phyloP scores from a whole-genome alignment of 2,329 filamentous ascomycete genomes.

The Aspergillus niger region DNA sequence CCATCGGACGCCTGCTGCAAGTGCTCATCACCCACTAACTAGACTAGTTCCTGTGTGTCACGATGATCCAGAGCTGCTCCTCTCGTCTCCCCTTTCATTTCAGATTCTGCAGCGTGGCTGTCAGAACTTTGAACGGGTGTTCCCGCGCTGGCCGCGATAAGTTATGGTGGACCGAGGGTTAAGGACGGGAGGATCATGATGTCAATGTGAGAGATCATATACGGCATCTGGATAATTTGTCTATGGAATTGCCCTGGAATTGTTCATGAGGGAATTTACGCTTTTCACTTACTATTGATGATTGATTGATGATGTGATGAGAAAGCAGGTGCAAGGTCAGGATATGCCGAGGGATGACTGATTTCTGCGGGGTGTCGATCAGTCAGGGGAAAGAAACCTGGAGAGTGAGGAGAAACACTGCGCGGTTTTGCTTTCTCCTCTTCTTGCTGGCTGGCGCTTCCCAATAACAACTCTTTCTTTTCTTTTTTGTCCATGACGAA shows the following conservation, averaged over 20 bases:
- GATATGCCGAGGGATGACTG: not conserved
- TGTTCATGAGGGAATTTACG: not conserved
- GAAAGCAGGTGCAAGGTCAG: not conserved
- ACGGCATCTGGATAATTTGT: not conserved
- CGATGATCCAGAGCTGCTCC: not conserved
- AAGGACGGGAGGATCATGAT: not conserved
- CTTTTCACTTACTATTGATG: too few species aligned
- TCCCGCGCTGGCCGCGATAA: constrained; percentile 9
- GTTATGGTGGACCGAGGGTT: too few species aligned
- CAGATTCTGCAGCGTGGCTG: constrained; percentile 1
- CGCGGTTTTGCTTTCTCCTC: not conserved
- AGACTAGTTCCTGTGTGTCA: not conserved
- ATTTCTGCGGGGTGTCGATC: constrained; percentile 10
- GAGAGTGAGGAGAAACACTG: not conserved
- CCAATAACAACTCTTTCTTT: too few species aligned
- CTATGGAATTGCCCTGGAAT: not conserved
- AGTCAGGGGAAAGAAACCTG: constrained; percentile 3
- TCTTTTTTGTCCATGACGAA: too few species aligned
- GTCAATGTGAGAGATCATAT: not conserved
- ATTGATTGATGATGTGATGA: too few species aligned
- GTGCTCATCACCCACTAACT: not conserved
- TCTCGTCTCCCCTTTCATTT: not conserved
- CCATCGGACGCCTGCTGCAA: constrained; percentile 2
- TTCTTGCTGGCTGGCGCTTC: not conserved
- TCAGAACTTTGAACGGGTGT: constrained; percentile 4